Conservation (phyloP, 495 filamentous ascomycete genomes). For the Aspergillus diversus region DNA sequence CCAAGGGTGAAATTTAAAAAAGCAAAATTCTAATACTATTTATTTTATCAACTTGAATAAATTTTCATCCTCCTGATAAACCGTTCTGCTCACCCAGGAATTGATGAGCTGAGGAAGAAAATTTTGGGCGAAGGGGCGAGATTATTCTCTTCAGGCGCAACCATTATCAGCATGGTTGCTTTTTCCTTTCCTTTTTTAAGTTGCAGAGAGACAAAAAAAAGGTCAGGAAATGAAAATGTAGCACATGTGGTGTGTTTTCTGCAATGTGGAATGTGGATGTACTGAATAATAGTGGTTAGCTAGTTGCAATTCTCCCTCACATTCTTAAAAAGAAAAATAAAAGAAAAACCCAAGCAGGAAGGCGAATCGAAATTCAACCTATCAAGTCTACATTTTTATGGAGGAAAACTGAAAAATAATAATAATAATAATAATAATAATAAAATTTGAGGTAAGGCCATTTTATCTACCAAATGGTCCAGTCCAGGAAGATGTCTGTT, state of each 20-base stretch:
- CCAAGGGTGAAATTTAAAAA: conserved; percentile 8
- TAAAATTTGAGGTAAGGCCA: conserved; percentile 4
- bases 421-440: conserved; percentile 5
- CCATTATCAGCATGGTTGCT: conserved; percentile 8
- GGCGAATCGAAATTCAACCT: background rate
- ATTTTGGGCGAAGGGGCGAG: conserved; percentile 3
- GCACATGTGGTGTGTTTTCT: conserved; percentile 3
- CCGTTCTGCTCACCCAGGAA: background rate
- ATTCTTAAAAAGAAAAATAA: background rate
- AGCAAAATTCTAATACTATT: background rate
- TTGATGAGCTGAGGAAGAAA: background rate
- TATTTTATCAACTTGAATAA: background rate
- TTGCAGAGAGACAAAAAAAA: background rate
- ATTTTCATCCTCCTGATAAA: background rate
- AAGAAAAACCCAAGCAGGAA: background rate
- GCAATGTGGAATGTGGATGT: conserved; percentile 2
- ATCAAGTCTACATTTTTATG: too few relatives aligned
- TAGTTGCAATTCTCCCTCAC: conserved; percentile 8
- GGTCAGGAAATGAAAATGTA: conserved; percentile 6
- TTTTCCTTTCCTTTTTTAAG: conserved; percentile 10
- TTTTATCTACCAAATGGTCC: conserved; percentile 18
- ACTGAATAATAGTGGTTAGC: background rate
- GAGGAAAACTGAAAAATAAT: background rate
- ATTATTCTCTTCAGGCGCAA: conserved; percentile 11
- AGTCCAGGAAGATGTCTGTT: conserved; percentile 9